phyloP scores from a whole-genome alignment of 495 filamentous ascomycete species.

The Baudoinia panamericana region DNA sequence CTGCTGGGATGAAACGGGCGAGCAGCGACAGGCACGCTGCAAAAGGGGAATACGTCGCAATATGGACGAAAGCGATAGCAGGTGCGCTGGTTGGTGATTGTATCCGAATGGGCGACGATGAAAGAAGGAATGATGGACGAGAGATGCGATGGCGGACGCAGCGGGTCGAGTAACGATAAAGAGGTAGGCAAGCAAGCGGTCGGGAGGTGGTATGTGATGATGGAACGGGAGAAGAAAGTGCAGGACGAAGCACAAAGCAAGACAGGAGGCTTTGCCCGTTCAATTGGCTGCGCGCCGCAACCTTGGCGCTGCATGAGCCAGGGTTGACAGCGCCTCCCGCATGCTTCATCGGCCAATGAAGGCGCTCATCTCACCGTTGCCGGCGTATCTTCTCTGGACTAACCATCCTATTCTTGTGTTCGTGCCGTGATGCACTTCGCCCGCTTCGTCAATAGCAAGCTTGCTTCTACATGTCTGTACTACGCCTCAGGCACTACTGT shows the following conservation, averaged over 20 bases:
- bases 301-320: no score
- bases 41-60: slow-evolving; percentile 1
- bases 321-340: no score
- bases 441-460: no score
- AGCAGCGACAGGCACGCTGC: not conserved
- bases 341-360: no score
- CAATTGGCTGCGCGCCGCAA: no score
- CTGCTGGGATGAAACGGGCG: not conserved
- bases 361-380: no score
- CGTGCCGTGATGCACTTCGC: no score
- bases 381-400: no score
- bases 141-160: not conserved
- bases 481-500: no score
- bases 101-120: slow-evolving; percentile 1
- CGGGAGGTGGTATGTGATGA: not conserved
- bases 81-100: no score
- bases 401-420: no score
- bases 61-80: not conserved
- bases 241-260: slow-evolving; percentile 1
- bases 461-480: no score
- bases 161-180: not conserved
- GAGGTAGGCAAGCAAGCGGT: not conserved
- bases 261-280: not conserved
- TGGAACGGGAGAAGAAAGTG: not conserved
- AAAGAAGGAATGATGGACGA: slow-evolving; percentile 6